Conservation (phyloP, 2,329 filamentous ascomycete species). For the Camillea tinctor region DNA sequence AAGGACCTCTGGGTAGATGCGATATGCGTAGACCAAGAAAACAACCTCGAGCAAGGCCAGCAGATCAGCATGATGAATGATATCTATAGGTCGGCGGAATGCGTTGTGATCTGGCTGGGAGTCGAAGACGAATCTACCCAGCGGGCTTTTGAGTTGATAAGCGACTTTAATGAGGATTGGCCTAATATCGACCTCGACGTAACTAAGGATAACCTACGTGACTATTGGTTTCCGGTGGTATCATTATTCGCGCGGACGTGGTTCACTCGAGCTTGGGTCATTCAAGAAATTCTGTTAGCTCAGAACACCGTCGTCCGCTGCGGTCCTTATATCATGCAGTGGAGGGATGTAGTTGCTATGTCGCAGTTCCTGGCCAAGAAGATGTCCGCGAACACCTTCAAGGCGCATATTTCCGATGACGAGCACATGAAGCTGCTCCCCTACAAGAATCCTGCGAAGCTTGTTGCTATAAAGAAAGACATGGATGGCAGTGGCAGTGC, state of each 20-base stretch:
- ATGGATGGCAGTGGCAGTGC: not conserved
- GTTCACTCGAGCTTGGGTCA: conserved; percentile 22
- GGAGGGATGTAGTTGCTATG: conserved; percentile 13
- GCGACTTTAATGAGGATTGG: conserved; percentile 2
- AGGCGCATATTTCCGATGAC: conserved; percentile 5
- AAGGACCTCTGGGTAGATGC: conserved; percentile 9
- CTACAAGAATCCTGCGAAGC: conserved; percentile 20
- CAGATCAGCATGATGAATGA: conserved; percentile 1
- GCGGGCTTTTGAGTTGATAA: conserved; percentile 11
- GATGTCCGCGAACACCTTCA: conserved; percentile 12
- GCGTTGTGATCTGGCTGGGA: not conserved
- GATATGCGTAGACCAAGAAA: not conserved
- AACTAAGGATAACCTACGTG: conserved; percentile 3
- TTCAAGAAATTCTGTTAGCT: conserved; percentile 21
- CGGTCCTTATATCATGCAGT: conserved; percentile 11
- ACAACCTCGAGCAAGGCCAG: not conserved
- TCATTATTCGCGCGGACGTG: conserved; percentile 16
- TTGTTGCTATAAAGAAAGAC: conserved; percentile 13
- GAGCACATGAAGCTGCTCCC: conserved; percentile 6
- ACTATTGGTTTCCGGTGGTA: conserved; percentile 15
- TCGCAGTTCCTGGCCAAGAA: conserved; percentile 13
- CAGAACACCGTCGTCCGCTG: conserved; percentile 11
- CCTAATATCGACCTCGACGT: conserved; percentile 1
- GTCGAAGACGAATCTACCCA: conserved; percentile 8
- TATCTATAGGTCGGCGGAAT: not conserved